Conservation (phyloP, 192 early-diverging fungal genomes). For the Coemansia furcata region DNA sequence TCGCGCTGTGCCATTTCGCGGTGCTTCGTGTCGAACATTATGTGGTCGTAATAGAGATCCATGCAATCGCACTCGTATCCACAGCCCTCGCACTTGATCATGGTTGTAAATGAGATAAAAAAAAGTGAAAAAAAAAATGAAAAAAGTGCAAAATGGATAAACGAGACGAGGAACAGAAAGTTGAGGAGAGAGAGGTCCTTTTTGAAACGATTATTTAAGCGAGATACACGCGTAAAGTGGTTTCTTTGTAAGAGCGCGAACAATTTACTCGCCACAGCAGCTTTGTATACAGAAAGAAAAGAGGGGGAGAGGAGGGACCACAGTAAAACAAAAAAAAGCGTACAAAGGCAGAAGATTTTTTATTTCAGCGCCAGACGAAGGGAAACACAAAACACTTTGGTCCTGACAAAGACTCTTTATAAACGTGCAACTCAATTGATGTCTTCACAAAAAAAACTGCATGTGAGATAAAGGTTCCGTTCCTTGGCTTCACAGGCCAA, state of each 20-base stretch:
- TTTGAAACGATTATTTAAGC: not conserved
- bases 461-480: not conserved
- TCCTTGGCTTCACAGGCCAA: not conserved
- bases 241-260: not conserved
- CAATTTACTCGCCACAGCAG: not conserved
- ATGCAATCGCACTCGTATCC: slow-evolving; percentile 53
- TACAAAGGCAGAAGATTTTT: slow-evolving; percentile 1
- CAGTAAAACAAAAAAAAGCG: not conserved
- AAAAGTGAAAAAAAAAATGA: slow-evolving; percentile 3
- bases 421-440: not conserved
- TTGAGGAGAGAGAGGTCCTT: not conserved
- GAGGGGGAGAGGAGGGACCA: not conserved
- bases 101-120: slow-evolving; percentile 4
- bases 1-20: slow-evolving; percentile 32
- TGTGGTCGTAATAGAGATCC: slow-evolving; percentile 52
- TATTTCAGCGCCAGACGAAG: not conserved
- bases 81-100: slow-evolving; percentile 47
- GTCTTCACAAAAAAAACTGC: not conserved
- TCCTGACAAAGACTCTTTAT: not conserved
- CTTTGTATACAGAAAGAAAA: not conserved
- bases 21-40: slow-evolving; percentile 50
- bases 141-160: not conserved
- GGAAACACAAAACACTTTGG: not conserved
- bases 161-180: not conserved
- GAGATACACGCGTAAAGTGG: too few species aligned